Percentiles rank a stretch among this genome's conserved stretches.
These are phyloP conservation scores for Telfairia occidentalis DNA, from an alignment of 331 rosid species.

Conservation along the genomic window DNA sequence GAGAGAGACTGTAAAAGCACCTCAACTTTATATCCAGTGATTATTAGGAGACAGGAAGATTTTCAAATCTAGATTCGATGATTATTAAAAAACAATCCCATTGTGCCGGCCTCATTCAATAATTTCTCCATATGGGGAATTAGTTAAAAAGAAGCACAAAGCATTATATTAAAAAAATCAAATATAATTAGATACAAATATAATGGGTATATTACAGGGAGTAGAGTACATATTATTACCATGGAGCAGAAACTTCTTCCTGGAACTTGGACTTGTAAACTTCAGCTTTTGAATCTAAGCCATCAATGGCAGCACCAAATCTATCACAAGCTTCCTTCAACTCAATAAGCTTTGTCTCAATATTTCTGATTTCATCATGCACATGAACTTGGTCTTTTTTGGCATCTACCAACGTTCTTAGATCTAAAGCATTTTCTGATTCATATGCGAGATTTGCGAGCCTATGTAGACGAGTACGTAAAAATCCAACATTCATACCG, in stretches of 20 bases:
- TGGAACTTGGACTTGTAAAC: constrained; percentile 32
- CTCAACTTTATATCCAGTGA: too few relatives aligned
- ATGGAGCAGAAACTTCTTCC: constrained; percentile 43
- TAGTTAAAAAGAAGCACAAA: not conserved
- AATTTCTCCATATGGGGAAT: too few relatives aligned
- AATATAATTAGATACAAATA: not conserved
- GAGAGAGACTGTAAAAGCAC: too few relatives aligned
- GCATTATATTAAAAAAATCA: not conserved
- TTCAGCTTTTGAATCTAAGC: constrained; percentile 47
- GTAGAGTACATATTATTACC: constrained; percentile 30
- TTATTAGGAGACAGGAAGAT: too few relatives aligned
- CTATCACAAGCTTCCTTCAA: constrained; percentile 53
- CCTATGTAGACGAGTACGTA: constrained; percentile 37
- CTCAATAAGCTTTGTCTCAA: constrained; percentile 58
- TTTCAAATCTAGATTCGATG: too few relatives aligned
- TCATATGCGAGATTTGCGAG: constrained; percentile 48
- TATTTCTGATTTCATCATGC: constrained; percentile 37
- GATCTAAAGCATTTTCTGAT: constrained; percentile 26
- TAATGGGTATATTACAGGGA: not conserved
- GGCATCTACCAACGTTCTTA: constrained; percentile 30
- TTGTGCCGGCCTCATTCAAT: too few relatives aligned
- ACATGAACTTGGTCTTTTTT: constrained; percentile 29
- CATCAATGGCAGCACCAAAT: constrained; percentile 48
- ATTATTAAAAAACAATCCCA: too few relatives aligned
- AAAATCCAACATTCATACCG: constrained; percentile 67